Evolutionary conservation across 208 protist species (phyloP).

Genomic region (Phytomonas serpens): DNA sequence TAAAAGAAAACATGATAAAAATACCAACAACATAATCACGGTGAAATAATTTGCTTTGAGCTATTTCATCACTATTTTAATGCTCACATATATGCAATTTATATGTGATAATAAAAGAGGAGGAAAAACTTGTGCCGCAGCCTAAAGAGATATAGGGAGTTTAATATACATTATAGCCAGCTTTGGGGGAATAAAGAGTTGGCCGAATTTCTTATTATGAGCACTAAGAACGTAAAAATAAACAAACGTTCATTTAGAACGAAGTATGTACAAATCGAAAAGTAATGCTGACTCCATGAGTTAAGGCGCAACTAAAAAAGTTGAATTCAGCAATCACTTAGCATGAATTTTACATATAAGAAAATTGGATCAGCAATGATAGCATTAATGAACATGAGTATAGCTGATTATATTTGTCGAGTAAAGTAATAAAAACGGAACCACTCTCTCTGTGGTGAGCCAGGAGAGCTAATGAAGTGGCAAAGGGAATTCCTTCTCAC

Average conservation of each 20-base stretch:
- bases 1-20: neutral
- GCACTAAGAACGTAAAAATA: neutral
- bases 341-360: neutral
- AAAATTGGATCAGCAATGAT: neutral
- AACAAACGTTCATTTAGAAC: neutral
- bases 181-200: neutral
- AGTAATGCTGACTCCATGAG: neutral
- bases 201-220: neutral
- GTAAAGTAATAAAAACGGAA: neutral
- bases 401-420: neutral
- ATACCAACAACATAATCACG: neutral
- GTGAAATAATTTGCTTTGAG: neutral
- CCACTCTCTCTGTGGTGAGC: neutral
- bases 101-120: neutral
- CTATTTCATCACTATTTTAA: neutral
- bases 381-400: neutral
- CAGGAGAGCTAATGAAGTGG: neutral
- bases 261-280: neutral
- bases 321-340: neutral
- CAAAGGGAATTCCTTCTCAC: neutral
- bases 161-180: neutral
- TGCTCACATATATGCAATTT: neutral
- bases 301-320: neutral
- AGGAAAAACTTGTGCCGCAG: neutral
- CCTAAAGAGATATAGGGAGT: neutral